These are phyloP conservation scores for Metschnikowia baotianmanensis DNA, from an alignment of 805 yeast genomes.

Conservation along the genomic window DNA sequence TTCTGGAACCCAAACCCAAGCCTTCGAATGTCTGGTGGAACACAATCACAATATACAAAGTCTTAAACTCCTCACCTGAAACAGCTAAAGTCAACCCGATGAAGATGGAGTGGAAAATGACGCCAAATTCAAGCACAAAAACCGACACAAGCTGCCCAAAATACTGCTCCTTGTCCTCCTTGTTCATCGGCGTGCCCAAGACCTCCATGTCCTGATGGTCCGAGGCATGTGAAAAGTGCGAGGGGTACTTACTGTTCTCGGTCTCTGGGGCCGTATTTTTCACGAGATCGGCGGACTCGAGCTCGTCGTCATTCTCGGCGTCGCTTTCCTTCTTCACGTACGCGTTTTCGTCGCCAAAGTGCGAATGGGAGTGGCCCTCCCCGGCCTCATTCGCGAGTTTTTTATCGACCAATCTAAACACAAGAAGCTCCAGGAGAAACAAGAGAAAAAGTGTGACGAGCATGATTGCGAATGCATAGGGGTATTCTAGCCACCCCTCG, in stretches of 20 bases:
- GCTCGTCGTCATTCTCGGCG: slow-evolving; percentile 16
- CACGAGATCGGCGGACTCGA: slow-evolving; percentile 12
- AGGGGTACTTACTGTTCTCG: slow-evolving; percentile 27
- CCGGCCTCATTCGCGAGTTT: slow-evolving; percentile 27
- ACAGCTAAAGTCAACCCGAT: slow-evolving; percentile 77
- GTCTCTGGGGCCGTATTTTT: slow-evolving; percentile 13
- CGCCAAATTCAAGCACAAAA: slow-evolving; percentile 71
- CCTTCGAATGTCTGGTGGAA: slow-evolving; percentile 87
- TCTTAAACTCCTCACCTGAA: slow-evolving; percentile 71
- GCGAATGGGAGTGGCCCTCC: slow-evolving; percentile 47
- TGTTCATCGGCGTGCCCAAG: slow-evolving; percentile 34
- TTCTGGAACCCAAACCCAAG: slow-evolving; percentile 77
- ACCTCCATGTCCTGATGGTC: slow-evolving; percentile 46
- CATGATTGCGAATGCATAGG: slow-evolving; percentile 54
- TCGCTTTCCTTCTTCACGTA: slow-evolving; percentile 28
- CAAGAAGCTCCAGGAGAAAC: slow-evolving; percentile 51
- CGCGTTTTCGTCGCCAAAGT: slow-evolving; percentile 46
- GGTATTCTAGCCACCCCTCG: slow-evolving; percentile 51
- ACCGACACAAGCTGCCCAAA: slow-evolving; percentile 56
- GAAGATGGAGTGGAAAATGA: slow-evolving; percentile 79
- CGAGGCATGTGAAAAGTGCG: slow-evolving; percentile 44
- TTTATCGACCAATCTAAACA: slow-evolving; percentile 45
- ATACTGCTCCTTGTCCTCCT: slow-evolving; percentile 44
- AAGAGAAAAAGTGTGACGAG: slow-evolving; percentile 50
- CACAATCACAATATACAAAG: slow-evolving; percentile 66